Evolutionary conservation across 768 basidiomycete genomes (phyloP), one percentile per base, ranked within the genome.

Genomic region (Fistulinella prunicolor): DNA sequence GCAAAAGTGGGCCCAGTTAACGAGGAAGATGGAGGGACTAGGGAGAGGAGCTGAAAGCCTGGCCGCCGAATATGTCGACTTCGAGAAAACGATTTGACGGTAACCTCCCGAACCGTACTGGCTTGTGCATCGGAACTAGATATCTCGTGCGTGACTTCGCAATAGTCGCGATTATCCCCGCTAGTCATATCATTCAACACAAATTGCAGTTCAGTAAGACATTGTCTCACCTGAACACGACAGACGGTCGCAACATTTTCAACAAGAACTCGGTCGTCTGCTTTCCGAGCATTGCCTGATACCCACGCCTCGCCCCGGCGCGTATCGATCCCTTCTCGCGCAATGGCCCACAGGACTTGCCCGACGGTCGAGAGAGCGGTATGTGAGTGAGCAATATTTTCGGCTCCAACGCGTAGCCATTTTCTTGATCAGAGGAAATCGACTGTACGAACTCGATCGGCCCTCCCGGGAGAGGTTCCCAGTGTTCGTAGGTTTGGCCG

Each of bases 151-250:
- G 67, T 69, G 58, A 85, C 77, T 55, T 91, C 89, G 59, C 94
- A 97, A 58, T 89, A 89, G 67, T 96, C 94, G 42, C 90, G 87
- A 65, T 95, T 89, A 67, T 97, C 92, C 6, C 85, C 94, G 59
- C 89, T 89, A 53, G 10, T 21, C 38, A 21, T 4, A 10, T 51
- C 30, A 48, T 24, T 16, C 13, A 14, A 28, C 6, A 1, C 22
- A n/a, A 36, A 22, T 41, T 19, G 20, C 34, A n/a, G 1, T 36
- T 24, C 38, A 21, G 42, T 12, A 16, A 30, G 20, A 9, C 9
- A 16, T n/a, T 22, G 21, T 56, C 75, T 56, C 41, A 85, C 87
- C 85, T 91, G 64, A 88, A 92, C 2, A 95, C 74, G 1, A 79
- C 56, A 9, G 70, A 64, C 10, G 93, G 94, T 32, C 74, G 74